Base-by-base conservation (phyloP, 306 rosid species). In the Quercus bicolor region DNA sequence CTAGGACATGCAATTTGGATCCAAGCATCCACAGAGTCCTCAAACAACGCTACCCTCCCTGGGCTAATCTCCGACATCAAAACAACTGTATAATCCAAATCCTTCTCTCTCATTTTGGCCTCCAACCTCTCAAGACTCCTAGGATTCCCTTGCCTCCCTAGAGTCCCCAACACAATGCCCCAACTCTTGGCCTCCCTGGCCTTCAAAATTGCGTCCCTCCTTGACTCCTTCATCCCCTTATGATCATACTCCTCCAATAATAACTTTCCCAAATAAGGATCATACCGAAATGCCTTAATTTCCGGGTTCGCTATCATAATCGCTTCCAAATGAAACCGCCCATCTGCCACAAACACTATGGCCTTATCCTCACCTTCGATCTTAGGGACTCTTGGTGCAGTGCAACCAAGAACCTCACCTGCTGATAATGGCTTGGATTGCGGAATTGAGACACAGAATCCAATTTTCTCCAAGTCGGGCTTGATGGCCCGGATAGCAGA, bases 61-160 rank as follows among this genome's bases (percentile, higher is more conserved):
- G 98, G 98, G 79, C 95, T 94, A 28, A 94, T 65, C 91, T 94
- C 98, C 13, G 97, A 94, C 98, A 94, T 94, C 65, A 94, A 75
- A 45, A 91, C 72, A 60, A 94, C 94, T 2, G 92, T 92, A 78
- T 92, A 92, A 60, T 65, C 62, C 6, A 88, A 85, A 11, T 88
- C 92, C 61, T 87, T 91, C 13, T 90, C 90, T 56, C 14, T 85
- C 97, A 91, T 88, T 74, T 87, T 91, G 90, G 73, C 80, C 79
- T 91, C 97, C 85, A 94, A 59, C 21, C 94, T 88, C 72, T 89
- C 97, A 55, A 94, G 76, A 88, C 84, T 94, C 89, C 85, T 92
- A 6, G 97, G 97, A 78, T 92, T 92, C 76, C 98, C 98, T 85
- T 94, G 98, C 88, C 98, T 88, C 15, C 98, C 98, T n/a, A 92